A percentile compares a stretch with the other conserved stretches of the same genome.
Evolutionary conservation across 495 filamentous ascomycete species (phyloP).

Genomic region (Acidiella bohemica): DNA sequence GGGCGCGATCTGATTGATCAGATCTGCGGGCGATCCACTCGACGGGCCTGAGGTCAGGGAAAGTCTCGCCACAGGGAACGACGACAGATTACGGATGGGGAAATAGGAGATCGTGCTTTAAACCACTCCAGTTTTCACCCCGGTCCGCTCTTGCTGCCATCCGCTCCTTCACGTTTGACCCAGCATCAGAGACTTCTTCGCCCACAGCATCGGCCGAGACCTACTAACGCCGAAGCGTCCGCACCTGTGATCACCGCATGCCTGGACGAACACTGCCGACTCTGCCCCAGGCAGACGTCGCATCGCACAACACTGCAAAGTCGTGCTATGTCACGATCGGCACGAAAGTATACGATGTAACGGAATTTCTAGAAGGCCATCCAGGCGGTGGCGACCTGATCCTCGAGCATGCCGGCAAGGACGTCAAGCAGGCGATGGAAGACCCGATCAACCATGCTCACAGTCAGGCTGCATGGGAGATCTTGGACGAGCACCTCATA

Average conservation of each 20-base stretch:
- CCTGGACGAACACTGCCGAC: conserved; percentile 53
- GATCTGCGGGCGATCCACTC: too few species aligned
- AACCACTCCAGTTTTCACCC: background rate
- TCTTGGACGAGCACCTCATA: conserved; percentile 70
- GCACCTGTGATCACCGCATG: conserved; percentile 1
- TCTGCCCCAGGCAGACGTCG: conserved; percentile 63
- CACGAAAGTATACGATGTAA: conserved; percentile 86
- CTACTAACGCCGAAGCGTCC: background rate
- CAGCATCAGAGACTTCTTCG: background rate
- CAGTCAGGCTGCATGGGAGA: conserved; percentile 82
- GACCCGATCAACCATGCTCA: conserved; percentile 76
- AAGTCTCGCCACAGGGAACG: too few species aligned
- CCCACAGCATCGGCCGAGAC: background rate
- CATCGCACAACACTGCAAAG: conserved; percentile 60
- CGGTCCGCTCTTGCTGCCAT: background rate
- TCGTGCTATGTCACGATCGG: conserved; percentile 92
- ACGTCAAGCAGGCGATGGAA: conserved; percentile 68
- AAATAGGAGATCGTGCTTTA: background rate
- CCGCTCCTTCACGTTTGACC: background rate
- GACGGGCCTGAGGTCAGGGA: too few species aligned
- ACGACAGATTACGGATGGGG: background rate
- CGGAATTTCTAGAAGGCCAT: conserved; percentile 73
- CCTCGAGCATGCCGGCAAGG: conserved; percentile 79
- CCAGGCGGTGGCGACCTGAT: conserved; percentile 84
- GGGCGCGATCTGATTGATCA: too few species aligned